phyloP scores from a whole-genome alignment of 1,139 yeast genomes.

The Pichia terricola region DNA sequence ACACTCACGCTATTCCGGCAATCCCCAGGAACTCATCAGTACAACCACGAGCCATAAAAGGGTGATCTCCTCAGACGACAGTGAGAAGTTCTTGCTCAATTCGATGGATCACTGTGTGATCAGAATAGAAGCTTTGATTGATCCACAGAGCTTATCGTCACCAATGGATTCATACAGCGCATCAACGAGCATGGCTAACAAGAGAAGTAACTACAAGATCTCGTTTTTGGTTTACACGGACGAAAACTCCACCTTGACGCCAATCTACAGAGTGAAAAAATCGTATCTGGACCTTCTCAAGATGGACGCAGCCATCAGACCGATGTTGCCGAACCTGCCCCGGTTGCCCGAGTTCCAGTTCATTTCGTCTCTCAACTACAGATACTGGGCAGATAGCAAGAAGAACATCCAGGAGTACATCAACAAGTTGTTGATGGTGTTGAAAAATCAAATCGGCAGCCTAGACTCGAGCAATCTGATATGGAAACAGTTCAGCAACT shows the following conservation, averaged over 20 bases:
- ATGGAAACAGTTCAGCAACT: slow-evolving; percentile 19
- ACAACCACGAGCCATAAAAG: background rate
- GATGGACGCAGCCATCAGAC: slow-evolving; percentile 19
- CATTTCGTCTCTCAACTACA: slow-evolving; percentile 20
- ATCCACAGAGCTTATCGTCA: slow-evolving; percentile 18
- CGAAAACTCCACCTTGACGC: slow-evolving; percentile 20
- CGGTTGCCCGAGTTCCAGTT: slow-evolving; percentile 55
- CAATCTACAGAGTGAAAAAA: slow-evolving; percentile 21
- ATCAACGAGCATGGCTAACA: slow-evolving; percentile 18
- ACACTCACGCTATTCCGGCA: background rate
- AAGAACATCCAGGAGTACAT: slow-evolving; percentile 21
- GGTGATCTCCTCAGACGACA: slow-evolving; percentile 4
- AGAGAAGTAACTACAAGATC: slow-evolving; percentile 18
- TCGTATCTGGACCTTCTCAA: slow-evolving; percentile 17
- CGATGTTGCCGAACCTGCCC: slow-evolving; percentile 27
- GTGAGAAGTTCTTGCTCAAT: slow-evolving; percentile 30
- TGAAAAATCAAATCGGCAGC: slow-evolving; percentile 7
- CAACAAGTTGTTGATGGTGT: slow-evolving; percentile 16
- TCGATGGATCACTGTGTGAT: slow-evolving; percentile 49
- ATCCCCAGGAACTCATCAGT: background rate
- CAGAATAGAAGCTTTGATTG: slow-evolving; percentile 46
- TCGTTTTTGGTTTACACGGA: slow-evolving; percentile 23
- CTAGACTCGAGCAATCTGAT: slow-evolving; percentile 11
- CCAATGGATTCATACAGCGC: slow-evolving; percentile 4
- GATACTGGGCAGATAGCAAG: slow-evolving; percentile 24